phyloP scores from a whole-genome alignment of 75 land plant genomes.

The Pinus taeda region DNA sequence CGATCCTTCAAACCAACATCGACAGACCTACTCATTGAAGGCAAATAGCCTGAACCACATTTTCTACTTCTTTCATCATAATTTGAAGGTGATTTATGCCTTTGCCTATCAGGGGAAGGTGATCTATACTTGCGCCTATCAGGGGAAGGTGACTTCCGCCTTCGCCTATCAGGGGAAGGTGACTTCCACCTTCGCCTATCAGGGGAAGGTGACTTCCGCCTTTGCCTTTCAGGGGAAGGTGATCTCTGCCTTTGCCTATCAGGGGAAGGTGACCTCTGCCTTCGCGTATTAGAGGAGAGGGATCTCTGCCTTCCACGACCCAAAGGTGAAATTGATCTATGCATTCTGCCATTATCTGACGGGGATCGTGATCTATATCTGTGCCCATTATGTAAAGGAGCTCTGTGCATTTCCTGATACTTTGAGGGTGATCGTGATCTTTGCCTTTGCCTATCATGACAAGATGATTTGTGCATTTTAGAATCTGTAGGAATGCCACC shows the following conservation, averaged over 20 bases:
- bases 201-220: background rate
- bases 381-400: background rate
- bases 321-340: background rate
- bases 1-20: too few relatives aligned
- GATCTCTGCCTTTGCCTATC: too few relatives aligned
- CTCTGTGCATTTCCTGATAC: background rate
- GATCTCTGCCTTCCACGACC: background rate
- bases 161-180: background rate
- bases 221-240: background rate
- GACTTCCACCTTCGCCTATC: background rate
- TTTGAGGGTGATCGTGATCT: slow-evolving; percentile 8
- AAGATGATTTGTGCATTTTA: background rate
- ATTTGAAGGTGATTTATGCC: background rate
- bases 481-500: background rate
- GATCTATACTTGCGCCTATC: background rate
- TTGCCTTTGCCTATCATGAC: background rate
- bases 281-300: background rate
- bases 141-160: background rate
- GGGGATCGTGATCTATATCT: background rate
- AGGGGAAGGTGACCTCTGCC: background rate
- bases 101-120: background rate
- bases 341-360: slow-evolving; percentile 8
- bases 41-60: too few relatives aligned
- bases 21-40: too few relatives aligned
- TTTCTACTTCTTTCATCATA: too few relatives aligned